Evolutionary conservation across 768 basidiomycete species (phyloP).

Genomic region (Mycena leptocephala): DNA sequence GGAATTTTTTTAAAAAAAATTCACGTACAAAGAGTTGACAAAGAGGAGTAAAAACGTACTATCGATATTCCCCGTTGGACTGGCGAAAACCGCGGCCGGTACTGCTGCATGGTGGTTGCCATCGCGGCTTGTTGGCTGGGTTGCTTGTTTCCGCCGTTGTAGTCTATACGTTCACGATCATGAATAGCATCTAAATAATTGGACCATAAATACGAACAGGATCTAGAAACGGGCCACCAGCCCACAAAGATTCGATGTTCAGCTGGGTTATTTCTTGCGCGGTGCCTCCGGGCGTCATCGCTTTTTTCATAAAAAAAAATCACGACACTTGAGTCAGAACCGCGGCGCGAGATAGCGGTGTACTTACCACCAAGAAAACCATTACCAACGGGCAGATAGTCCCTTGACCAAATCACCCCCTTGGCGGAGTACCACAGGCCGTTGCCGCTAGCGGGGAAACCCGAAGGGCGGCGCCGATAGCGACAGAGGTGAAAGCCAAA

Average conservation of each 20-base stretch:
- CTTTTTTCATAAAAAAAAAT: too few relatives aligned
- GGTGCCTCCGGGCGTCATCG: constrained; percentile 78
- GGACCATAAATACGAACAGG: constrained; percentile 56
- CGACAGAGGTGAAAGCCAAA: background rate
- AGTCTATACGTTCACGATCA: constrained; percentile 65
- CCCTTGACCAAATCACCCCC: constrained; percentile 69
- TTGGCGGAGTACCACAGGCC: constrained; percentile 79
- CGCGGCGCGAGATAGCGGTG: background rate
- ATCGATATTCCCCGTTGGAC: constrained; percentile 71
- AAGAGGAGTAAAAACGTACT: constrained; percentile 55
- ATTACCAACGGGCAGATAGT: constrained; percentile 82
- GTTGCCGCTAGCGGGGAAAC: constrained; percentile 83
- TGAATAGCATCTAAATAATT: background rate
- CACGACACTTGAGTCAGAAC: background rate
- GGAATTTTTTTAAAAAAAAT: background rate
- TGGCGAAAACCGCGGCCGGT: constrained; percentile 74
- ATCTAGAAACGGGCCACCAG: constrained; percentile 81
- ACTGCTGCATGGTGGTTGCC: constrained; percentile 65
- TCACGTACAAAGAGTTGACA: background rate
- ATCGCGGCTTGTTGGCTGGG: constrained; percentile 60
- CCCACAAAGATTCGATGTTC: constrained; percentile 86
- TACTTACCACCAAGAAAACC: constrained; percentile 75
- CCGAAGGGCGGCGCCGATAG: constrained; percentile 48
- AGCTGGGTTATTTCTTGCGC: constrained; percentile 74
- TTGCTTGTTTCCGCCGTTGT: constrained; percentile 81